Evolutionary conservation across 106 monocot species (phyloP).

Genomic region (Dendrobium catenatum): DNA sequence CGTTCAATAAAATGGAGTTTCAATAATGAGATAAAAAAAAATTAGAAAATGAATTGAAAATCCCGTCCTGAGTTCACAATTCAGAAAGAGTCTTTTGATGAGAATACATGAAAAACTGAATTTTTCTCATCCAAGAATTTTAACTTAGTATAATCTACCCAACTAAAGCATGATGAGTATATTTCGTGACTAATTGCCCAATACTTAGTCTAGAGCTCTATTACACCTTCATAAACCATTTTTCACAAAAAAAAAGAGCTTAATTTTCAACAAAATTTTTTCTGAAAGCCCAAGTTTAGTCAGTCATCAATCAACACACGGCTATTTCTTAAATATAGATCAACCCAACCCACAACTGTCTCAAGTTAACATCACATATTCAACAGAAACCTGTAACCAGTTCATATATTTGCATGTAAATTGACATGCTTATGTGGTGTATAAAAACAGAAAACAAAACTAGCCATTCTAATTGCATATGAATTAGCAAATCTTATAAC

Average conservation of each 20-base stretch:
- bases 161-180: neutral
- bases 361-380: neutral
- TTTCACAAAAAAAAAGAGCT: neutral
- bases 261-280: neutral
- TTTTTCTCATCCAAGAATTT: no score
- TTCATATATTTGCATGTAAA: neutral
- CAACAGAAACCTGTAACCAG: neutral
- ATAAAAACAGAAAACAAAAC: neutral
- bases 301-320: neutral
- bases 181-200: neutral
- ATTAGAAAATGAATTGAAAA: no score
- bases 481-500: neutral
- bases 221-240: neutral
- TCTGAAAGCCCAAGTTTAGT: neutral
- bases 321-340: neutral
- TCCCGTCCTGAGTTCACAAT: no score
- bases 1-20: no score
- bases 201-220: neutral
- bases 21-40: no score
- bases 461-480: no score
- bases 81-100: no score
- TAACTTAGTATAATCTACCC: no score
- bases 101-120: no score
- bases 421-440: neutral
- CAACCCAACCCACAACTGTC: neutral